These are phyloP conservation scores for Beauveria brongniartii DNA, from an alignment of 2,329 filamentous ascomycete species.

Conservation along the genomic window DNA sequence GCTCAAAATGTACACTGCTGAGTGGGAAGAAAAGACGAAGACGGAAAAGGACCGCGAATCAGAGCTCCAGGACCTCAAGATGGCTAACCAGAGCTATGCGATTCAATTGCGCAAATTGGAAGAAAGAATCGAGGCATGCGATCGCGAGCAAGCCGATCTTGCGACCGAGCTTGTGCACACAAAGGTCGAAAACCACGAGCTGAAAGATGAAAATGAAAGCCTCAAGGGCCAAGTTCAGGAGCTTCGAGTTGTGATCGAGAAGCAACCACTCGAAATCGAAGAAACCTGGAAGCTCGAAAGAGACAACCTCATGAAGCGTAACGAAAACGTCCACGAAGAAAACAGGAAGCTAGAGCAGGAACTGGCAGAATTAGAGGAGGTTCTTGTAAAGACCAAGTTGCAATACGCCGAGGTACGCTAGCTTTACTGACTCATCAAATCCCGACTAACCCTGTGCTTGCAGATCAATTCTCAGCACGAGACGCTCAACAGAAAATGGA, in stretches of 20 bases:
- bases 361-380: constrained; percentile 83
- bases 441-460: background rate
- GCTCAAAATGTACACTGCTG: constrained; percentile 69
- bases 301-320: constrained; percentile 85
- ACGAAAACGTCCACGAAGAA: constrained; percentile 88
- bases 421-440: background rate
- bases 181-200: constrained; percentile 87
- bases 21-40: constrained; percentile 91
- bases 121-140: constrained; percentile 78
- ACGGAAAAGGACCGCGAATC: constrained; percentile 72
- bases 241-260: constrained; percentile 77
- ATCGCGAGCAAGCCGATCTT: constrained; percentile 82
- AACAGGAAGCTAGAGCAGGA: constrained; percentile 84
- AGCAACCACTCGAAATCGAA: constrained; percentile 84
- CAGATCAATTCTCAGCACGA: constrained; percentile 67
- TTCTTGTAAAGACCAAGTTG: constrained; percentile 91
- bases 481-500: constrained; percentile 67
- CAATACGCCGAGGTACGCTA: constrained; percentile 79
- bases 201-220: constrained; percentile 84
- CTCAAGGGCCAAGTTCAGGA: constrained; percentile 79
- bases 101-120: constrained; percentile 77
- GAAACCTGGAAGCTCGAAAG: constrained; percentile 73
- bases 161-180: constrained; percentile 86
- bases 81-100: constrained; percentile 58
- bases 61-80: constrained; percentile 68